Percentiles rank a stretch among this genome's conserved stretches.
These are phyloP conservation scores for Hygrocybe punicea DNA, from an alignment of 768 basidiomycete species.

Conservation along the genomic window DNA sequence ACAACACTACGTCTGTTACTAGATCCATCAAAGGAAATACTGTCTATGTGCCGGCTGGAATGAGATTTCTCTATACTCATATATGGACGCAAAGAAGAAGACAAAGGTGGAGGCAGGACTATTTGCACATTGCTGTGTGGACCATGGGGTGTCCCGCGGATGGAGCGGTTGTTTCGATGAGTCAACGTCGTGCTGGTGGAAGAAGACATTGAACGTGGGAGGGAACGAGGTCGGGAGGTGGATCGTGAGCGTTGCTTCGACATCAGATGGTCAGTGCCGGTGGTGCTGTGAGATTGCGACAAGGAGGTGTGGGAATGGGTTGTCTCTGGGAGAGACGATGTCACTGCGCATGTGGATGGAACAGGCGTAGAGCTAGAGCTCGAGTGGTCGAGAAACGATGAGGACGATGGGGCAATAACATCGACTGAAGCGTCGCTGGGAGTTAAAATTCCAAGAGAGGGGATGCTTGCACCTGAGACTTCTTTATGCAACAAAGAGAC, in stretches of 20 bases:
- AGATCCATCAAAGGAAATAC: constrained; percentile 8
- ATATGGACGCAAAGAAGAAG: constrained; percentile 34
- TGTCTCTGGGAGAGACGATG: constrained; percentile 1
- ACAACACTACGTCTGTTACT: constrained; percentile 27
- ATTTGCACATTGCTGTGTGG: constrained; percentile 62
- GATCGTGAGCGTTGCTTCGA: constrained; percentile 3
- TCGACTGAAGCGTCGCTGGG: constrained; percentile 12
- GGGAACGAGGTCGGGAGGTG: constrained; percentile 17
- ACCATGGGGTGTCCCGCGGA: constrained; percentile 60
- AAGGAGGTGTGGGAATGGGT: constrained; percentile 3
- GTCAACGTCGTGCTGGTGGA: constrained; percentile 29
- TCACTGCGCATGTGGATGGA: neutral
- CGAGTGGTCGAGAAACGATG: constrained; percentile 9
- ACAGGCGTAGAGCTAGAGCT: constrained; percentile 30
- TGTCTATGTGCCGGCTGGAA: constrained; percentile 8
- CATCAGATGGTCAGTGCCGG: neutral
- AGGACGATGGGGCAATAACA: neutral
- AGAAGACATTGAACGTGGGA: constrained; percentile 41
- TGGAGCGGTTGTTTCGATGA: constrained; percentile 31
- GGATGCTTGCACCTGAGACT: constrained; percentile 12
- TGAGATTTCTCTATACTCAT: constrained; percentile 5
- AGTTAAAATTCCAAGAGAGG: constrained; percentile 6
- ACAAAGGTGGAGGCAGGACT: constrained; percentile 64
- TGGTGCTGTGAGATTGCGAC: neutral
- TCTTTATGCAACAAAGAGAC: constrained; percentile 31